A percentile compares a stretch with the other conserved stretches of the same genome.
Evolutionary conservation across 139 green algal species (phyloP).

Genomic region (Raphidocelis subcapitata): DNA sequence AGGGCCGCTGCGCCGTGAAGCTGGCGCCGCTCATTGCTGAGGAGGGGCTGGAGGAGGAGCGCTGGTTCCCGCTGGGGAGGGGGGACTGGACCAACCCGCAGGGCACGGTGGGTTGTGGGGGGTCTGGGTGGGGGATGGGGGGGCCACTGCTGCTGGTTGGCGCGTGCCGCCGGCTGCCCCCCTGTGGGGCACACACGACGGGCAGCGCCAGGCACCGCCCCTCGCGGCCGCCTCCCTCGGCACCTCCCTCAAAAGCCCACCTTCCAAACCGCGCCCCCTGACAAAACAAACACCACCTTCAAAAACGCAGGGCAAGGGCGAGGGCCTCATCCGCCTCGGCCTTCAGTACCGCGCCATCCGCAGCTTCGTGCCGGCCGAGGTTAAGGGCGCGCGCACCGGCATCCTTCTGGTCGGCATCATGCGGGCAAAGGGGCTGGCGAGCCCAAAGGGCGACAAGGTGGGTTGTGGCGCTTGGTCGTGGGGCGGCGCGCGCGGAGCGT

Average conservation of each 20-base stretch:
- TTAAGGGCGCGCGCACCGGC: too few species aligned
- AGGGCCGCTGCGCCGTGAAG: not conserved
- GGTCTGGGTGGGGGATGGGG: too few species aligned
- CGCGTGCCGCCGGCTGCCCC: not conserved
- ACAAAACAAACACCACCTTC: too few species aligned
- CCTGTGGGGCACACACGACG: too few species aligned
- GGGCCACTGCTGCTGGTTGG: not conserved
- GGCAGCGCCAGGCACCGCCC: too few species aligned
- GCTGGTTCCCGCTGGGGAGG: constrained; percentile 23
- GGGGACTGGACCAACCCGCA: constrained; percentile 27
- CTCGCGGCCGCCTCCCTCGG: too few species aligned
- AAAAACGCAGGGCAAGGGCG: constrained; percentile 36
- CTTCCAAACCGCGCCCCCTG: not conserved
- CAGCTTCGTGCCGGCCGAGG: not conserved
- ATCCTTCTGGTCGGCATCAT: constrained; percentile 8
- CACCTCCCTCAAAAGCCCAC: not conserved
- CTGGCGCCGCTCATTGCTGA: constrained; percentile 26
- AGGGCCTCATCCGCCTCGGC: constrained; percentile 26
- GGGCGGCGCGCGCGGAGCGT: not conserved
- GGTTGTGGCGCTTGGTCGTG: not conserved
- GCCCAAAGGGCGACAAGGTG: constrained; percentile 12
- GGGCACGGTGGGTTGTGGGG: constrained; percentile 19
- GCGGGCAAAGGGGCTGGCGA: constrained; percentile 7
- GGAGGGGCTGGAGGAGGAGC: constrained; percentile 29
- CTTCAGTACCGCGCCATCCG: constrained; percentile 32